Evolutionary conservation across 176 grass and related monocot species (phyloP).

Genomic region (Lolium perenne): DNA sequence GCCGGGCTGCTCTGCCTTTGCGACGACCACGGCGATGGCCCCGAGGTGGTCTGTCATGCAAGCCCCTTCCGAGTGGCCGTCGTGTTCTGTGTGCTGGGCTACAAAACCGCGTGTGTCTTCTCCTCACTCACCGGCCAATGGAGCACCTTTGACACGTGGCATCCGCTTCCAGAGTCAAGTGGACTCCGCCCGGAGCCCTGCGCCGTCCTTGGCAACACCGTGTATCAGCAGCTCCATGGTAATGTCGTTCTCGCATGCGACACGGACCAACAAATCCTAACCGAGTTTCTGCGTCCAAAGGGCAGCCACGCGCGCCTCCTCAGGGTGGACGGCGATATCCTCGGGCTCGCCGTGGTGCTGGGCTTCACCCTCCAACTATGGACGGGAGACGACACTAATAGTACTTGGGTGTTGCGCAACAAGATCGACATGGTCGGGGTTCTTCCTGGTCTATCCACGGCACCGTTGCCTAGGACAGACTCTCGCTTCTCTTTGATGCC

Average conservation of each 20-base stretch:
- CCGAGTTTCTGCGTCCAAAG: background rate
- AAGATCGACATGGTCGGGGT: background rate
- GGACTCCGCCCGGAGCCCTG: background rate
- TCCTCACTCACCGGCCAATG: background rate
- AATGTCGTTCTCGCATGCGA: background rate
- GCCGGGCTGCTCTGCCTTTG: background rate
- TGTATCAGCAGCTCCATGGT: background rate
- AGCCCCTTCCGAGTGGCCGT: background rate
- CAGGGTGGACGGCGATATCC: background rate
- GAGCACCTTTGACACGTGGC: background rate
- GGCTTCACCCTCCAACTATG: background rate
- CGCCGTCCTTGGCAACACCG: background rate
- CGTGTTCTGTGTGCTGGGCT: background rate
- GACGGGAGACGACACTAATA: background rate
- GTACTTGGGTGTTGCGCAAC: background rate
- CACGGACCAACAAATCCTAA: background rate
- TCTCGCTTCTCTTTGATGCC: background rate
- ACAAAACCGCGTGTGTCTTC: background rate
- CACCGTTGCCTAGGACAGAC: background rate
- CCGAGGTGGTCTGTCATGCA: background rate
- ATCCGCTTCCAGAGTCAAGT: background rate
- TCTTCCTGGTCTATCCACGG: background rate
- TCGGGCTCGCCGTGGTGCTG: background rate
- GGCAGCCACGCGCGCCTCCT: constrained; percentile 25
- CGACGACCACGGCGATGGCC: background rate